Conservation (phyloP, 768 basidiomycete species). For the Calocybe indica region DNA sequence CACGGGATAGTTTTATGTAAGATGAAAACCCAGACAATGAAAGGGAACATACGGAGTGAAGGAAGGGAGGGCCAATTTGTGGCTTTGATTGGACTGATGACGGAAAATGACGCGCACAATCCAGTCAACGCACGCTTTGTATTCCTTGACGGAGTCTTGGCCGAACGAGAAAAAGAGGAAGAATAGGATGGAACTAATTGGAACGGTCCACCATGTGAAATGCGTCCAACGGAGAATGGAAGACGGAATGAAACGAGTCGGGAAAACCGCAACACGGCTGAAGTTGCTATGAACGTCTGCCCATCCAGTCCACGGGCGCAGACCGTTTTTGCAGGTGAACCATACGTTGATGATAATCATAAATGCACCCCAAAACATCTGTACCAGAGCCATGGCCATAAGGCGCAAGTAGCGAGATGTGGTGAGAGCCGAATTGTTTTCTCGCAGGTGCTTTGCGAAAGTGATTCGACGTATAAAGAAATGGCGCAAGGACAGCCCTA, state of each 20-base stretch:
- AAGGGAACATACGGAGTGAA: too few relatives aligned
- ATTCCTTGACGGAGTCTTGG: constrained; percentile 40
- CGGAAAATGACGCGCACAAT: too few relatives aligned
- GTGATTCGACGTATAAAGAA: too few relatives aligned
- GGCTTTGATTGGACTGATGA: too few relatives aligned
- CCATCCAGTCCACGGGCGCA: constrained; percentile 43
- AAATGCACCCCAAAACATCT: constrained; percentile 33
- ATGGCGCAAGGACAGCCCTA: too few relatives aligned
- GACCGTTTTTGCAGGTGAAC: constrained; percentile 10
- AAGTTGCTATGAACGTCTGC: constrained; percentile 45
- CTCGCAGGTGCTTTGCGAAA: too few relatives aligned
- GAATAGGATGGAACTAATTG: constrained; percentile 37
- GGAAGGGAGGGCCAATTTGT: too few relatives aligned
- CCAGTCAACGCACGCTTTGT: too few relatives aligned
- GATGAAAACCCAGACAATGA: too few relatives aligned
- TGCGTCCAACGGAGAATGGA: constrained; percentile 16
- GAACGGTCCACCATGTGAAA: constrained; percentile 32
- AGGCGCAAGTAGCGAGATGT: constrained; percentile 44
- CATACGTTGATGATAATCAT: constrained; percentile 25
- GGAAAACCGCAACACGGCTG: constrained; percentile 33
- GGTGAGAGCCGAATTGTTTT: too few relatives aligned
- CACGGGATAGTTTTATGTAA: too few relatives aligned
- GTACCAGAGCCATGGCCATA: constrained; percentile 36
- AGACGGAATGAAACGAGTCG: constrained; percentile 30
- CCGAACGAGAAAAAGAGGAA: constrained; percentile 52